Base-by-base conservation (phyloP, 140 eudicot species). In the Anethum foeniculum region DNA sequence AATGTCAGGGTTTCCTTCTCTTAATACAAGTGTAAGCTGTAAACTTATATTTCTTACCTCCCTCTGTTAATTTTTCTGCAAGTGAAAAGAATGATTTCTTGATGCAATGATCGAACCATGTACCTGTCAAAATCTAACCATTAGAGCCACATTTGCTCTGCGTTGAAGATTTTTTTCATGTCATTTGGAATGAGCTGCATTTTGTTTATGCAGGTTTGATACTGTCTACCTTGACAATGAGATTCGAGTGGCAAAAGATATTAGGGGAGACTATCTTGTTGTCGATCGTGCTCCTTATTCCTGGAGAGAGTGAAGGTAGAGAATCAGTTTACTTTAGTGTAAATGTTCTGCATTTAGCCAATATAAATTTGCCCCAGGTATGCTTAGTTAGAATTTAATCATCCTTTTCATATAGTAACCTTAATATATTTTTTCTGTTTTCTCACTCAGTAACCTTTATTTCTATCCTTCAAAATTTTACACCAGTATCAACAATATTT, bases 261-360 rank as follows among this genome's bases (percentile, higher is more conserved):
- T 91, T 54, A 89, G 98, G 80, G 90, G 92, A 32, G 98, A 93
- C 85, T 91, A 93, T 85, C 85, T 93, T 80, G 88, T 93, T 71
- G 97, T 93, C 51, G 93, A 93, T 34, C 98, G 92, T 51, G 91
- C 98, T 84, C 92, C 97, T 62, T 91, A 93, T 86, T 85, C 92
- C 79, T 93, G 98, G 98, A 91, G 85, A 25, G 96, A 91, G 83
- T 90, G 87, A 88, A 75, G 86, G 84, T 89, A 27, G 27, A 58
- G 12, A 15, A 36, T 52, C 36, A 54, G 38, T 71, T 60, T 79
- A 28, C 71, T 60, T 36, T 41, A 78, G 8, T 23, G 34, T 83
- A 38, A 8, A 51, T 71, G 5, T 43, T 39, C 43, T 39, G 74
- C 43, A 64, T 62, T 30, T 12, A n/a, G 38, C 51, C 44, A 46